These are phyloP conservation scores for Globisporangium okanoganense DNA, from an alignment of 352 stramenopile genomes.

Conservation along the genomic window DNA sequence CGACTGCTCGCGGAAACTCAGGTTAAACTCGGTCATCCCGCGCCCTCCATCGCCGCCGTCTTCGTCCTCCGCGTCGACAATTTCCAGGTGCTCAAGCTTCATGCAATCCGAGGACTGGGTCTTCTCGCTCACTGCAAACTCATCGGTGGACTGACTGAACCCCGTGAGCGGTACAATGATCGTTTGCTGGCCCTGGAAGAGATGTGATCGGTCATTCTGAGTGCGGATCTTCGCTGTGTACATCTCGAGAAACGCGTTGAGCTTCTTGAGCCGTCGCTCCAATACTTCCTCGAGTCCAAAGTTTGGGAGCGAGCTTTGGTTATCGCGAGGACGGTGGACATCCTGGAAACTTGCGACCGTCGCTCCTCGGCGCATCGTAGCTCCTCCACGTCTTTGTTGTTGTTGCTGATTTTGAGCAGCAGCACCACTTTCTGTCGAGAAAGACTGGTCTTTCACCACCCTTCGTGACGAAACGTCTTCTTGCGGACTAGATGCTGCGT, in stretches of 20 bases:
- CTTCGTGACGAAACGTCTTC: conserved; percentile 8
- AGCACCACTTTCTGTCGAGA: conserved; percentile 1
- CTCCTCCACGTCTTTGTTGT: neutral
- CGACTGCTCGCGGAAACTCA: neutral
- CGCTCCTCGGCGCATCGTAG: neutral
- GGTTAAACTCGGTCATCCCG: neutral
- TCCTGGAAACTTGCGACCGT: neutral
- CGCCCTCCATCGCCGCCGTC: neutral
- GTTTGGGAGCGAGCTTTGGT: neutral
- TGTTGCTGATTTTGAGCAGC: neutral
- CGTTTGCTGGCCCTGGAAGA: conserved; percentile 28
- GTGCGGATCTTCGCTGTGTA: conserved; percentile 24
- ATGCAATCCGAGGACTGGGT: conserved; percentile 14
- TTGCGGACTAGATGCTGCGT: neutral
- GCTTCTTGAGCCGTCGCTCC: conserved; percentile 5
- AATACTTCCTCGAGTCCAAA: neutral
- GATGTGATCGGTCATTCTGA: conserved; percentile 23
- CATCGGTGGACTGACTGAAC: conserved; percentile 20
- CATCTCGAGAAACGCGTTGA: conserved; percentile 30
- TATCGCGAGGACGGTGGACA: neutral
- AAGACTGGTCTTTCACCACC: conserved; percentile 8
- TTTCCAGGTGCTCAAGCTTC: conserved; percentile 23
- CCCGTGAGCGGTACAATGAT: conserved; percentile 25
- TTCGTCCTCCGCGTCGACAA: neutral
- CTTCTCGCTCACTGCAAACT: conserved; percentile 12